These are phyloP conservation scores for Cyberlindnera lachancei DNA, from an alignment of 805 yeast species.

Conservation along the genomic window DNA sequence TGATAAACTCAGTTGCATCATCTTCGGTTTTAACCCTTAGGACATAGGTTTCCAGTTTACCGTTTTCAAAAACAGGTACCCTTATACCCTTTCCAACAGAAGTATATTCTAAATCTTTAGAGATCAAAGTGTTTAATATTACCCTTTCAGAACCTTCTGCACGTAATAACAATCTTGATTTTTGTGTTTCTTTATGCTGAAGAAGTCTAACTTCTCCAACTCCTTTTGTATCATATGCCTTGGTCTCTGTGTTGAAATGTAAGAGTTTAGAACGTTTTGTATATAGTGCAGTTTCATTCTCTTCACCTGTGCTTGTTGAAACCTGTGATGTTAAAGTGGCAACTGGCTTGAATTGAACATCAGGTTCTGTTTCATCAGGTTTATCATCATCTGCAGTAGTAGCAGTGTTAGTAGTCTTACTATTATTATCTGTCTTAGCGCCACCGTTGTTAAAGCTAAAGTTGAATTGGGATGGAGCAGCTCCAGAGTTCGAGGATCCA, in stretches of 20 bases:
- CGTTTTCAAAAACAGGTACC: slow-evolving; percentile 52
- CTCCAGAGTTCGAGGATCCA: slow-evolving; percentile 3
- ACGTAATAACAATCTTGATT: slow-evolving; percentile 68
- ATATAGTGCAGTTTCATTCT: slow-evolving; percentile 58
- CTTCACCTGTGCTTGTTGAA: slow-evolving; percentile 74
- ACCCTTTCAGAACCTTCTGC: slow-evolving; percentile 86
- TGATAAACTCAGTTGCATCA: slow-evolving; percentile 51
- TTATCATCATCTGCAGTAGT: slow-evolving; percentile 26
- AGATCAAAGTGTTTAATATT: slow-evolving; percentile 58
- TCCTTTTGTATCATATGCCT: slow-evolving; percentile 55
- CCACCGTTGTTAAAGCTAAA: slow-evolving; percentile 18
- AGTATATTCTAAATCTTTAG: slow-evolving; percentile 51
- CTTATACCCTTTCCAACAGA: slow-evolving; percentile 62
- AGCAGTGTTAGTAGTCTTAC: slow-evolving; percentile 14
- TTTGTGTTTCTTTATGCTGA: slow-evolving; percentile 47
- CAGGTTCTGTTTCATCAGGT: slow-evolving; percentile 37
- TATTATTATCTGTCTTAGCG: slow-evolving; percentile 11
- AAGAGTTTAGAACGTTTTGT: slow-evolving; percentile 67
- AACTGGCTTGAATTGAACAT: slow-evolving; percentile 39
- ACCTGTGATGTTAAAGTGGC: slow-evolving; percentile 42
- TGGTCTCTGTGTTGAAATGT: slow-evolving; percentile 46
- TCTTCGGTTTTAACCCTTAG: slow-evolving; percentile 70
- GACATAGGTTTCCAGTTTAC: slow-evolving; percentile 58
- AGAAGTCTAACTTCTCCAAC: slow-evolving; percentile 77
- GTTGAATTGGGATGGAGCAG: slow-evolving; percentile 6